phyloP scores from a whole-genome alignment of 164 flowering plant genomes.

The Annona cherimola region DNA sequence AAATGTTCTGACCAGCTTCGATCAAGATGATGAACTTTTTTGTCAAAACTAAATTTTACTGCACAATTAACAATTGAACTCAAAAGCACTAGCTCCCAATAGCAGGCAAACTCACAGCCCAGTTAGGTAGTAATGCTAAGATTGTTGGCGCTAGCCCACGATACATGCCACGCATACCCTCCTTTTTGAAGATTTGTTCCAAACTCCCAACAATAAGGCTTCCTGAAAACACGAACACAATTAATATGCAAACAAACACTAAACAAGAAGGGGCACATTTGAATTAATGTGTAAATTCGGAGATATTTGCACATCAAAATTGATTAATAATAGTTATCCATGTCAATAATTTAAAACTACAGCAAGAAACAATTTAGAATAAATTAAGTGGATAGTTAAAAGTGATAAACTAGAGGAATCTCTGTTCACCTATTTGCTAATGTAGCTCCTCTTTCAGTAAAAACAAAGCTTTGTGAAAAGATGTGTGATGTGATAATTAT shows the following conservation, averaged over 20 bases:
- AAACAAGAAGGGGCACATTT: background rate
- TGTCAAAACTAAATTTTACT: background rate
- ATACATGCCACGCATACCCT: slow-evolving; percentile 95
- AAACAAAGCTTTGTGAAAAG: background rate
- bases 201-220: slow-evolving; percentile 82
- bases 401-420: background rate
- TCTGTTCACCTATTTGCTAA: no score
- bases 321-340: background rate
- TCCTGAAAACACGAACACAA: slow-evolving; percentile 29
- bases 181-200: slow-evolving; percentile 64
- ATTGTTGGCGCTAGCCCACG: slow-evolving; percentile 94
- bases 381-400: background rate
- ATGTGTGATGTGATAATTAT: no score
- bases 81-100: background rate
- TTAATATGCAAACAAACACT: background rate
- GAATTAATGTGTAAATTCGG: background rate
- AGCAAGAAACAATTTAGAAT: background rate
- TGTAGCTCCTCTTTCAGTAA: background rate
- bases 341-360: background rate
- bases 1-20: background rate
- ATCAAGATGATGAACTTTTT: background rate
- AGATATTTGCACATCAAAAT: background rate
- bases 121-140: slow-evolving; percentile 89
- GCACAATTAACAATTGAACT: background rate
- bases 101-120: slow-evolving; percentile 38